phyloP scores from a whole-genome alignment of 2,329 filamentous ascomycete species.

The Colletotrichum sp. region DNA sequence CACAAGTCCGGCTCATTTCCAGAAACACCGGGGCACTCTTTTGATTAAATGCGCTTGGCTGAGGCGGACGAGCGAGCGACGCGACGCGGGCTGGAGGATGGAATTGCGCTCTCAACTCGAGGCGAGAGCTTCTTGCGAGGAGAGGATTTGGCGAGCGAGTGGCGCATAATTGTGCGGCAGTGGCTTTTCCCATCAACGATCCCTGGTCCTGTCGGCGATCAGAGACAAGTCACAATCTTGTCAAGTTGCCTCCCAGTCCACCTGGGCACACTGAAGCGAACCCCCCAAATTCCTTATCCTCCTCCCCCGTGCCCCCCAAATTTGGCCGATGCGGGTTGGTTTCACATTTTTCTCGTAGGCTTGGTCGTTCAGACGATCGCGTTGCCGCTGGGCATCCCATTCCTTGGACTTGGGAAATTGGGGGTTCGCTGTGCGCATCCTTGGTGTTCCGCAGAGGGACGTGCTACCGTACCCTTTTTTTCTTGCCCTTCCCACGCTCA shows the following conservation, averaged over 20 bases:
- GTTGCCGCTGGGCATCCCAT: conserved; percentile 5
- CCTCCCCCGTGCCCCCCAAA: background rate
- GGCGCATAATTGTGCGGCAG: background rate
- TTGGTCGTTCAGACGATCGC: conserved; percentile 3
- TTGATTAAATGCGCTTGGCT: background rate
- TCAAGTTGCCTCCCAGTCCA: conserved; percentile 7
- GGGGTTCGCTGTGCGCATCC: background rate
- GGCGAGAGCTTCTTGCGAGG: background rate
- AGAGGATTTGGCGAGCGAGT: background rate
- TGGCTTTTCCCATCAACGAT: background rate
- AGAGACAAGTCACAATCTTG: conserved; percentile 19
- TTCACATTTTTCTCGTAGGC: background rate
- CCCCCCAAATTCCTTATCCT: background rate
- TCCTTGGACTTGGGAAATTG: conserved; percentile 11
- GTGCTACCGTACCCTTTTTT: background rate
- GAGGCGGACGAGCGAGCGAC: background rate
- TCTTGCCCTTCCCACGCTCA: background rate
- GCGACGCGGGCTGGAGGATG: background rate
- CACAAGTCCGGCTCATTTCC: conserved; percentile 1
- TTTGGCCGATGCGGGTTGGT: background rate
- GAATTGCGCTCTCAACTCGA: background rate
- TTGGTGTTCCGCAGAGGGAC: background rate
- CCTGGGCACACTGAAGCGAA: background rate
- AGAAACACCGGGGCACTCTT: background rate
- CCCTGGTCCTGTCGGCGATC: conserved; percentile 16